Evolutionary conservation across 352 stramenopile species (phyloP), one percentile per base, ranked within the genome.

Genomic region (Pythium phragmiticola): DNA sequence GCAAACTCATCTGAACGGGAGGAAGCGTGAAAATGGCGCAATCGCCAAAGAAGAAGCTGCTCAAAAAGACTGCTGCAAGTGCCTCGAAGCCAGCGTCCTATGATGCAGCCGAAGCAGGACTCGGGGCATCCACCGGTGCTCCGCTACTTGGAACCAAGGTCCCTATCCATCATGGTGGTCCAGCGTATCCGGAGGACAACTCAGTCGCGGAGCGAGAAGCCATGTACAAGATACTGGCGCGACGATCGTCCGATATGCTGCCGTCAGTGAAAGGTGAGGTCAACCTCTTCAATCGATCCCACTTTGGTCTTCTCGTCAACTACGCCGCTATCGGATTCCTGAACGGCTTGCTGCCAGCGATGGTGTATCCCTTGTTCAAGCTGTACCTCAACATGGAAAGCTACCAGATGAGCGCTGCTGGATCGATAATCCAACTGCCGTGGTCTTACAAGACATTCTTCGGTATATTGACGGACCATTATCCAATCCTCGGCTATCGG

Each of bases 361-460:
- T 86, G n/a, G 77, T 89, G 26, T 89, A 90, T 50, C 82, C 82
- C 36, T 81, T 90, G 58, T 85, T 92, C 69, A 91, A 87, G 65
- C 66, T 88, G 41, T 91, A 91, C 50, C 71, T 91, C 53, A 88
- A 91, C 58, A 89, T 89, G 78, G 73, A 85, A 57, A 77, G 78
- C 52, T 89, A 87, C 57, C 78, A 89, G 50, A 79, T 81, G 17
- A 77, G 67, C 19, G 78, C 80, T 2, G 82, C 82, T 0, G 63
- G 60, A 0, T 70, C 80, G 26, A 79, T 91, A 28, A 84, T 90
- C 60, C 68, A 75, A 49, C 65, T 92, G 23, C 79, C 79, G 12
- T 92, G 82, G 76, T 87, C 82, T 8, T 88, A 89, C 68, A 90
- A 92, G 67, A 89, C 80, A n/a, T 71, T 92, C 28, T 90, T 89